A percentile compares a stretch with the other conserved stretches of the same genome.
Evolutionary conservation across 495 filamentous ascomycete species (phyloP).

Genomic region (Aeminium ludgeri): DNA sequence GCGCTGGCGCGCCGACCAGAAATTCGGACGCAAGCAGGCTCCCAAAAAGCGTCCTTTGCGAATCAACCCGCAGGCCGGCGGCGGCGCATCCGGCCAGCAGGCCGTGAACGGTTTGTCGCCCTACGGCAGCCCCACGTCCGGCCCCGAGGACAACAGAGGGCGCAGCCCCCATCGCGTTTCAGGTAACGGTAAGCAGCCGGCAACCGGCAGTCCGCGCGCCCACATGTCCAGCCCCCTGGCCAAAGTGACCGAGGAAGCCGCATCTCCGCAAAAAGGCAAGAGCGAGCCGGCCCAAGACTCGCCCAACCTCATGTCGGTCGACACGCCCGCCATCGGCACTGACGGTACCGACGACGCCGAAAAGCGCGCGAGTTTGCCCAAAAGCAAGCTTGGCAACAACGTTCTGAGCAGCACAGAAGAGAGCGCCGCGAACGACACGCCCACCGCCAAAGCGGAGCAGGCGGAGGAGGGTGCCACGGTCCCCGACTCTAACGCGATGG

Average conservation of each 20-base stretch:
- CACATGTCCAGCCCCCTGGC: conserved; percentile 26
- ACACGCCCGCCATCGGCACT: conserved; percentile 1
- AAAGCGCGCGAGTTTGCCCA: conserved; percentile 11
- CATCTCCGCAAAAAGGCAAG: conserved; percentile 15
- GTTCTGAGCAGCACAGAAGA: conserved; percentile 6
- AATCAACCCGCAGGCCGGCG: conserved; percentile 22
- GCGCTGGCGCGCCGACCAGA: conserved; percentile 86
- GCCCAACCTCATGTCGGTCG: conserved; percentile 2
- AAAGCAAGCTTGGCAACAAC: conserved; percentile 5
- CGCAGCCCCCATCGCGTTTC: conserved; percentile 23
- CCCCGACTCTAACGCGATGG: too few relatives aligned
- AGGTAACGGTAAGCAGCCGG: conserved; percentile 16
- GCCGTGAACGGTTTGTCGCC: conserved; percentile 17
- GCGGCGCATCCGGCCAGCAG: conserved; percentile 4
- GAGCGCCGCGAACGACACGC: conserved; percentile 2
- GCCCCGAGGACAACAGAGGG: conserved; percentile 20
- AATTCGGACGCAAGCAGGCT: conserved; percentile 48
- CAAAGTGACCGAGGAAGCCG: conserved; percentile 24
- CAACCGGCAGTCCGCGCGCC: conserved; percentile 20
- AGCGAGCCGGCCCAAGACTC: conserved; percentile 15
- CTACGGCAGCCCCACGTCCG: conserved; percentile 22
- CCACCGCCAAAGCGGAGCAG: neutral
- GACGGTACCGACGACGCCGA: neutral
- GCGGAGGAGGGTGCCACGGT: neutral
- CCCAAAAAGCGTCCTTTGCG: conserved; percentile 15